phyloP scores from a whole-genome alignment of 768 basidiomycete species.

The Suillus luteus region DNA sequence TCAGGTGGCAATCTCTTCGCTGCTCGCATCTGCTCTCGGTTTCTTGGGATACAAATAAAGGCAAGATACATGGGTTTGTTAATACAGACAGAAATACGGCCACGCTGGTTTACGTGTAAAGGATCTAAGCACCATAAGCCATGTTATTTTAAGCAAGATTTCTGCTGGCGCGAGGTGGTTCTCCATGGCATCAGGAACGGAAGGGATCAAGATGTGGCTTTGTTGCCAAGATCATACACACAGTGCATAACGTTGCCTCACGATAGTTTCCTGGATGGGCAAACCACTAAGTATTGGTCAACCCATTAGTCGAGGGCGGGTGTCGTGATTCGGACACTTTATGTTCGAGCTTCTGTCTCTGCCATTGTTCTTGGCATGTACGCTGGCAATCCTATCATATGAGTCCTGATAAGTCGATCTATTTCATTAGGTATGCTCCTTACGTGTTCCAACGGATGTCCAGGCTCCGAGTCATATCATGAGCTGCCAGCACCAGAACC shows the following conservation, averaged over 20 bases:
- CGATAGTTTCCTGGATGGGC: not conserved
- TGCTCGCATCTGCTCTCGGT: not conserved
- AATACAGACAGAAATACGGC: not conserved
- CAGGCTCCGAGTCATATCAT: not conserved
- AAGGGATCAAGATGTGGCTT: not conserved
- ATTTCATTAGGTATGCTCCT: not conserved
- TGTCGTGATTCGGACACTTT: not conserved
- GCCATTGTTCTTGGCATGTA: not conserved
- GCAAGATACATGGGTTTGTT: not conserved
- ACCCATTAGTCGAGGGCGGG: not conserved
- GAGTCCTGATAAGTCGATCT: not conserved
- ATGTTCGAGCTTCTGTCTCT: not conserved
- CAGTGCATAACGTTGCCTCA: not conserved
- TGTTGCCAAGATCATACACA: not conserved
- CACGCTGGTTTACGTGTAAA: not conserved
- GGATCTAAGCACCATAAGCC: not conserved
- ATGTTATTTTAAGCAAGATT: not conserved
- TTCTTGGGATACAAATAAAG: conserved; percentile 3
- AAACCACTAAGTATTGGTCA: not conserved
- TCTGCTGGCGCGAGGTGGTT: not conserved
- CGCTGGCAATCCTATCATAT: not conserved
- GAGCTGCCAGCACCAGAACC: not conserved
- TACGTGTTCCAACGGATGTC: not conserved
- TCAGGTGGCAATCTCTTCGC: conserved; percentile 4
- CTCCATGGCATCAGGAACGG: too few relatives aligned